Percentiles rank a stretch among this genome's conserved stretches.
Evolutionary conservation across 2,329 filamentous ascomycete genomes (phyloP).

Genomic region (Onygenales sp.): DNA sequence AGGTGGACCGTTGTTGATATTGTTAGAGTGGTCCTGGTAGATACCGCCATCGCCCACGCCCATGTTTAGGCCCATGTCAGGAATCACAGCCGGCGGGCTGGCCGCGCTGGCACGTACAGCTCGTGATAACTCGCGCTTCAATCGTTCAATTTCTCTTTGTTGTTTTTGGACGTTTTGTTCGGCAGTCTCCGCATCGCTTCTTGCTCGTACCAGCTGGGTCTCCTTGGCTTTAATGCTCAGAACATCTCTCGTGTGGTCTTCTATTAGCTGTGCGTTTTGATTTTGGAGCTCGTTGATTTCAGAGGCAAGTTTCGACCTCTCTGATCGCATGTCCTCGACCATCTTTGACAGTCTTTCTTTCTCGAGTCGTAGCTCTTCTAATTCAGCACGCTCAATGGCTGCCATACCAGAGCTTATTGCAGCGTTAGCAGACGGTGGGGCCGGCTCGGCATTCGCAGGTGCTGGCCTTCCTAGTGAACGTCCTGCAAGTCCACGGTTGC

Average conservation of each 20-base stretch:
- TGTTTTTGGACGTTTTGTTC: conserved; percentile 79
- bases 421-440: conserved; percentile 34
- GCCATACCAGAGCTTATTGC: conserved; percentile 57
- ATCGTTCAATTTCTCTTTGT: conserved; percentile 76
- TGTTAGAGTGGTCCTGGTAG: conserved; percentile 27
- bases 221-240: conserved; percentile 97
- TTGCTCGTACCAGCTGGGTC: conserved; percentile 85
- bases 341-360: conserved; percentile 69
- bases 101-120: conserved; percentile 31
- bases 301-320: conserved; percentile 70
- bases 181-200: conserved; percentile 80
- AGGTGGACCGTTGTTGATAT: conserved; percentile 13
- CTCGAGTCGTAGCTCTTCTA: conserved; percentile 76
- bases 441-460: conserved; percentile 35
- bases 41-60: conserved; percentile 42
- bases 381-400: conserved; percentile 77
- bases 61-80: conserved; percentile 48
- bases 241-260: conserved; percentile 92
- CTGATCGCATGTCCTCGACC: conserved; percentile 70
- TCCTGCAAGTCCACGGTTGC: conserved; percentile 69
- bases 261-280: conserved; percentile 91
- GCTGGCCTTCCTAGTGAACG: conserved; percentile 72
- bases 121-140: conserved; percentile 72
- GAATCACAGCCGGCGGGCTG: conserved; percentile 24
- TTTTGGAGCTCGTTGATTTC: conserved; percentile 93